These are phyloP conservation scores for Epichloe glyceriae DNA, from an alignment of 2,329 filamentous ascomycete species.

Conservation along the genomic window DNA sequence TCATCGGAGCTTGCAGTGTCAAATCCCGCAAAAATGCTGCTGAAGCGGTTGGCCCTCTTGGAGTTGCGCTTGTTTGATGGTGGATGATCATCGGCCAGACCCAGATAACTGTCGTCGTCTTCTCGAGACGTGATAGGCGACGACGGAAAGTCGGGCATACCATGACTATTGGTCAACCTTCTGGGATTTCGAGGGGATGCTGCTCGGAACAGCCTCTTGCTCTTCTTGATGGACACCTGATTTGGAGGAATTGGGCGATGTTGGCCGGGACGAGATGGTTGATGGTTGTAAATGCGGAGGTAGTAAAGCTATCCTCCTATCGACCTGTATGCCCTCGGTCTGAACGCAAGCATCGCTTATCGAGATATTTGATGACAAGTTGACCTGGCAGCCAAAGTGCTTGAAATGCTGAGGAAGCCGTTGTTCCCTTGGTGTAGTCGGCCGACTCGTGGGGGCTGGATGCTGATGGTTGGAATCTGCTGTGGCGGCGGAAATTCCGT, in stretches of 20 bases:
- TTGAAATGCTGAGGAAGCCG: slow-evolving; percentile 71
- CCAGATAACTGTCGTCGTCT: slow-evolving; percentile 54
- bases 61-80: slow-evolving; percentile 43
- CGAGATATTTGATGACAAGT: slow-evolving; percentile 13
- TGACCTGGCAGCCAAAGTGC: slow-evolving; percentile 73
- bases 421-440: slow-evolving; percentile 63
- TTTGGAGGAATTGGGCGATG: slow-evolving; percentile 34
- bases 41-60: slow-evolving; percentile 58
- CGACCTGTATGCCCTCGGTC: slow-evolving; percentile 82
- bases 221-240: slow-evolving; percentile 9
- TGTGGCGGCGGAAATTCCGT: slow-evolving; percentile 27
- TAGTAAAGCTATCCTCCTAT: slow-evolving; percentile 61
- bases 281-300: slow-evolving; percentile 71
- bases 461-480: slow-evolving; percentile 72
- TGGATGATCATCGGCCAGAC: slow-evolving; percentile 70
- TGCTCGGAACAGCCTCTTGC: slow-evolving; percentile 39
- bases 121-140: slow-evolving; percentile 28
- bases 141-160: slow-evolving; percentile 34
- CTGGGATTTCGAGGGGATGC: slow-evolving; percentile 47
- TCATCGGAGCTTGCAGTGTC: slow-evolving; percentile 60
- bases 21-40: slow-evolving; percentile 78
- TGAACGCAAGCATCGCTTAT: slow-evolving; percentile 43
- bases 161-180: slow-evolving; percentile 35
- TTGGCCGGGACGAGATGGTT: slow-evolving; percentile 49
- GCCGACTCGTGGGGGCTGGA: slow-evolving; percentile 80